Conservation (phyloP, 345 rosid species). For the Dipteronia dyeriana region DNA sequence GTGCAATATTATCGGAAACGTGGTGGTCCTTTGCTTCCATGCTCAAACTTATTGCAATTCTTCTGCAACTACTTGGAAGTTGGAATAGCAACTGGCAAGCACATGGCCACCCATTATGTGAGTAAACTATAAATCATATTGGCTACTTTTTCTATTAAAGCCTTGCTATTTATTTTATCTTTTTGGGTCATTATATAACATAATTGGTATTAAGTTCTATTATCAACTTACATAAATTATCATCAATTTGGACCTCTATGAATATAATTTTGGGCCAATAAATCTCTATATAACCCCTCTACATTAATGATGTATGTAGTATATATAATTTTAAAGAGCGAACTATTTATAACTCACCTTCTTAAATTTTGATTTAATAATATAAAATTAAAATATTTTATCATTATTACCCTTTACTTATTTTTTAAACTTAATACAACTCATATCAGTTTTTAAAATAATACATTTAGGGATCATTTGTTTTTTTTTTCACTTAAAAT, state of each 20-base stretch:
- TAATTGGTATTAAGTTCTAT: not conserved
- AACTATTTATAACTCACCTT: too few species aligned
- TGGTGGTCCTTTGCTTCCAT: constrained; percentile 11
- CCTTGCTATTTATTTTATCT: not conserved
- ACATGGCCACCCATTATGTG: not conserved
- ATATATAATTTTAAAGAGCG: too few species aligned
- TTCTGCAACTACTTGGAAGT: not conserved
- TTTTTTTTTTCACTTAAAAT: too few species aligned
- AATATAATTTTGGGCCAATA: not conserved
- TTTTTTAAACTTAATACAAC: too few species aligned
- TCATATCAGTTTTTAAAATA: too few species aligned
- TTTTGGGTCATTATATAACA: not conserved
- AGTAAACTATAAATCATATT: not conserved
- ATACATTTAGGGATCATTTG: too few species aligned
- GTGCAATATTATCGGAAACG: not conserved
- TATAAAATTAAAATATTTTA: too few species aligned
- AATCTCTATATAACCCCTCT: too few species aligned
- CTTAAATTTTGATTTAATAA: too few species aligned
- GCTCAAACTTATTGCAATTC: not conserved
- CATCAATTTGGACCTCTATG: not conserved
- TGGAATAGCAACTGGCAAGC: constrained; percentile 3
- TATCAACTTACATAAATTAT: not conserved
- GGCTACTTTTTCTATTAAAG: not conserved
- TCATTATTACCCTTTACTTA: too few species aligned
- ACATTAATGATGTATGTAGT: too few species aligned